A percentile compares a stretch with the other conserved stretches of the same genome.
phyloP scores from a whole-genome alignment of 2,329 filamentous ascomycete species.

The Fusarium xyrophilum region DNA sequence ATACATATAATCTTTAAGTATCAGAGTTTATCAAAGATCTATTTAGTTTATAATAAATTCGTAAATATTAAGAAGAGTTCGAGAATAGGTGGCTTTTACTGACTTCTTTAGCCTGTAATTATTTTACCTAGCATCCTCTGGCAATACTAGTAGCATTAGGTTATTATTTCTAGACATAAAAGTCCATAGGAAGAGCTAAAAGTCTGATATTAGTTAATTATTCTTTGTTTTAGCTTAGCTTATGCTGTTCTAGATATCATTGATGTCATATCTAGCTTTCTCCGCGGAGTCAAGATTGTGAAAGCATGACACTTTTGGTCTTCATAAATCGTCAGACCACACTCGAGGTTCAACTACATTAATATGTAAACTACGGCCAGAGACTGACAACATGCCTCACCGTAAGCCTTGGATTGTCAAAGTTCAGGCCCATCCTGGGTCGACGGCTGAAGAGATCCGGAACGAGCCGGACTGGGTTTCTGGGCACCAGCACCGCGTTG shows the following conservation, averaged over 20 bases:
- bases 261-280: background rate
- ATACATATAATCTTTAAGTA: no score
- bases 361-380: background rate
- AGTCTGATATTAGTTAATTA: background rate
- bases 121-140: background rate
- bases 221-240: background rate
- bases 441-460: background rate
- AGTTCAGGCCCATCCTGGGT: background rate
- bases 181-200: background rate
- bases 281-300: background rate
- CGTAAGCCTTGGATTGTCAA: background rate
- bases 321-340: background rate
- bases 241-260: background rate
- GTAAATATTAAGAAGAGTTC: rapidly evolving
- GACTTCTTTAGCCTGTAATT: background rate
- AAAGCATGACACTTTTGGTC: background rate
- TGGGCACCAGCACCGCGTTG: background rate
- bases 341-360: rapidly evolving
- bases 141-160: background rate
- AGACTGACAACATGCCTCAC: background rate
- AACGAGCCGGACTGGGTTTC: background rate
- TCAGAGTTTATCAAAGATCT: no score
- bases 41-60: no score
- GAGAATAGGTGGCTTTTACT: background rate
- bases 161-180: background rate